phyloP scores from a whole-genome alignment of 768 basidiomycete species.

The Lentinula sp. region DNA sequence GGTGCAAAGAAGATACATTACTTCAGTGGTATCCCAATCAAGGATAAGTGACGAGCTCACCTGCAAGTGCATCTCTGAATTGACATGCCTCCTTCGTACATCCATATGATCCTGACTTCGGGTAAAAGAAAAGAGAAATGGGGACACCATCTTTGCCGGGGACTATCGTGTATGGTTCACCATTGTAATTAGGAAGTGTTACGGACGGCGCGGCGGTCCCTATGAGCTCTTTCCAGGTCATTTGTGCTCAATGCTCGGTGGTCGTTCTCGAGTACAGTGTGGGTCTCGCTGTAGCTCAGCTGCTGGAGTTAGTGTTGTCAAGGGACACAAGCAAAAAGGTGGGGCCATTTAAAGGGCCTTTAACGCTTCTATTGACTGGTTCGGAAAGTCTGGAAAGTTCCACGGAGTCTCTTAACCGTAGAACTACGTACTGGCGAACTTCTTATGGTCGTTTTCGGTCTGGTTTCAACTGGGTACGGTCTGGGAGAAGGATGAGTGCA shows the following conservation, averaged over 20 bases:
- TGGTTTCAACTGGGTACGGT: too few species aligned
- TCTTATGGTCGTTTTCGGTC: too few species aligned
- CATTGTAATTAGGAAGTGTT: slow-evolving; percentile 59
- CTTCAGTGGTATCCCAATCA: background rate
- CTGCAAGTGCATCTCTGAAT: slow-evolving; percentile 72
- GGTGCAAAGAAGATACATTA: background rate
- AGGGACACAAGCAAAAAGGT: background rate
- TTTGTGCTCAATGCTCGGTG: slow-evolving; percentile 10
- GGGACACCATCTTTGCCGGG: slow-evolving; percentile 56
- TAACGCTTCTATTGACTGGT: background rate
- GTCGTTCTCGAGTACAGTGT: background rate
- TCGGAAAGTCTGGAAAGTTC: slow-evolving; percentile 3
- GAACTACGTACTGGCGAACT: too few species aligned
- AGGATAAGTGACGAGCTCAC: slow-evolving; percentile 28
- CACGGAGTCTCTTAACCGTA: background rate
- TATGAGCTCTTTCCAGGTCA: slow-evolving; percentile 48
- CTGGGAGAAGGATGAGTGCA: too few species aligned
- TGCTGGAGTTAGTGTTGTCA: background rate
- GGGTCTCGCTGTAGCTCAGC: background rate
- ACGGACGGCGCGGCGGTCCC: slow-evolving; percentile 63
- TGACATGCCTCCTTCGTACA: slow-evolving; percentile 81
- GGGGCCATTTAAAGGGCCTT: background rate
- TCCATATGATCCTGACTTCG: slow-evolving; percentile 67
- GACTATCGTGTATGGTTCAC: slow-evolving; percentile 51
- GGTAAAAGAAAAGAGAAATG: slow-evolving; percentile 75